These are phyloP conservation scores for Tylopilus sp. DNA, from an alignment of 768 basidiomycete genomes.

Conservation along the genomic window DNA sequence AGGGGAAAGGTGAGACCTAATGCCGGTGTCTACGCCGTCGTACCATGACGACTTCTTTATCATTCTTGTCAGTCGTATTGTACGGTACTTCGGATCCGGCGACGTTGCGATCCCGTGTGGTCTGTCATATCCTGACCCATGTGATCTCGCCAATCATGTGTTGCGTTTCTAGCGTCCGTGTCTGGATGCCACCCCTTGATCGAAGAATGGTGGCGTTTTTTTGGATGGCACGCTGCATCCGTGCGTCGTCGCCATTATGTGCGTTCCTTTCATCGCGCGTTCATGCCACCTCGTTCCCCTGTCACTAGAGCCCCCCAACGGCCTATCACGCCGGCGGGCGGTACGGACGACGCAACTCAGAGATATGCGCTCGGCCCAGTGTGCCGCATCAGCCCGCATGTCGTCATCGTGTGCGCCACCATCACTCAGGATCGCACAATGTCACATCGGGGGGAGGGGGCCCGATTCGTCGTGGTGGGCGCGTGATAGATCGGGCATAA, in stretches of 20 bases:
- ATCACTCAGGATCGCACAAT: neutral
- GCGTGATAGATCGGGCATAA: no score
- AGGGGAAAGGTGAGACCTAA: neutral
- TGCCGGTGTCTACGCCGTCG: neutral
- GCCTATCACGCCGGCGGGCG: no score
- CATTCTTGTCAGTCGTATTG: neutral
- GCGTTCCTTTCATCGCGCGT: neutral
- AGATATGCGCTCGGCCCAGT: neutral
- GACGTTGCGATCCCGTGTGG: neutral
- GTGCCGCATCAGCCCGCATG: neutral
- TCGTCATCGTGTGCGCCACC: neutral
- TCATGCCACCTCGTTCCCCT: neutral
- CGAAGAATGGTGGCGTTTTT: constrained; percentile 6
- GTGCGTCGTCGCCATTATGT: neutral
- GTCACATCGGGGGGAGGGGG: neutral
- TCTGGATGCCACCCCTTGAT: constrained; percentile 1
- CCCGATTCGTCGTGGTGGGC: neutral
- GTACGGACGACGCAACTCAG: neutral
- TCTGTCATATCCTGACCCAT: neutral
- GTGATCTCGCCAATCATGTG: neutral
- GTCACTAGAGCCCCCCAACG: no score
- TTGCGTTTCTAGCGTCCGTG: neutral
- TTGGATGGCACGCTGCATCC: neutral
- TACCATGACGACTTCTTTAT: neutral
- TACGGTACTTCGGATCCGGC: neutral